Conservation (phyloP, 352 stramenopile species). For the Globisporangium alternatum region DNA sequence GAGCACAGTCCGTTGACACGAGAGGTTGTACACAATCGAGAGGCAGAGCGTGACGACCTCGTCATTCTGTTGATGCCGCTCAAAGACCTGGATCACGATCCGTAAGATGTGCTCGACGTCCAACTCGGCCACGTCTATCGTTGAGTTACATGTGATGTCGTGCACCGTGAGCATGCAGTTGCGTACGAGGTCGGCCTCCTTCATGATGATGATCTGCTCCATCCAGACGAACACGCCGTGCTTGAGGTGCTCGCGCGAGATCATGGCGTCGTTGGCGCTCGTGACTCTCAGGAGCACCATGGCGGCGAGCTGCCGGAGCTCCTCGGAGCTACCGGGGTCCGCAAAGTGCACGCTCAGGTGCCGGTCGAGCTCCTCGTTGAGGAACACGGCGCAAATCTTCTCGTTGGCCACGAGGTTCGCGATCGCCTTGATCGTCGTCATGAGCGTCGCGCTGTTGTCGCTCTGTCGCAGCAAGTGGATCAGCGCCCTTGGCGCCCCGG, state of each 20-base stretch:
- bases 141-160: slow-evolving; percentile 60
- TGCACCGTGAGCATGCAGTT: slow-evolving; percentile 80
- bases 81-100: slow-evolving; percentile 63
- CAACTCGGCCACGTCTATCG: slow-evolving; percentile 47
- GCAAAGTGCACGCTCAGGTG: slow-evolving; percentile 57
- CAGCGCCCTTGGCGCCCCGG: slow-evolving; percentile 57
- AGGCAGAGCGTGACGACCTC: slow-evolving; percentile 69
- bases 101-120: slow-evolving; percentile 62
- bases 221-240: slow-evolving; percentile 70
- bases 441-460: slow-evolving; percentile 34
- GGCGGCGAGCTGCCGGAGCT: slow-evolving; percentile 61
- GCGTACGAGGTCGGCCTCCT: slow-evolving; percentile 62
- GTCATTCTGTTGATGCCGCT: slow-evolving; percentile 37
- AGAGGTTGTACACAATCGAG: slow-evolving; percentile 74
- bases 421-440: slow-evolving; percentile 70
- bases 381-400: slow-evolving; percentile 66
- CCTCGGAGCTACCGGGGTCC: slow-evolving; percentile 35
- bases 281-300: slow-evolving; percentile 73
- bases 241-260: slow-evolving; percentile 62
- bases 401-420: slow-evolving; percentile 76
- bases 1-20: slow-evolving; percentile 48
- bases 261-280: slow-evolving; percentile 65
- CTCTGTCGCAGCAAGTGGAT: slow-evolving; percentile 54
- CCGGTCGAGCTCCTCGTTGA: slow-evolving; percentile 71
- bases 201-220: slow-evolving; percentile 79